A percentile compares a stretch with the other conserved stretches of the same genome.
phyloP scores from a whole-genome alignment of 2,329 filamentous ascomycete genomes.

The Penicillium sp. region DNA sequence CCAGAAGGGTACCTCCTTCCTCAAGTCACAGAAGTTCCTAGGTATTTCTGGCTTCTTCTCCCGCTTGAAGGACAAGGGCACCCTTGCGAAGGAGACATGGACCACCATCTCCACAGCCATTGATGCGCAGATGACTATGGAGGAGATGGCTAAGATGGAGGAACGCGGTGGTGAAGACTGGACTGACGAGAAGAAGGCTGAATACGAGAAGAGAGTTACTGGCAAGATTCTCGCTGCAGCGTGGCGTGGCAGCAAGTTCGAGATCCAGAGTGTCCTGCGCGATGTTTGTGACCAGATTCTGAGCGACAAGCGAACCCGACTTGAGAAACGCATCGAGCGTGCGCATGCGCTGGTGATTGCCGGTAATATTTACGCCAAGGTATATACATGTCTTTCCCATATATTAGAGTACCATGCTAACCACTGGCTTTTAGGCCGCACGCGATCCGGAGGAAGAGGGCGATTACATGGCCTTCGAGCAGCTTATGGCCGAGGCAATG shows the following conservation, averaged over 20 bases:
- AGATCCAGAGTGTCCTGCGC: constrained; percentile 92
- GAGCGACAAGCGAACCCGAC: constrained; percentile 71
- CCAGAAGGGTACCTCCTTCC: constrained; percentile 78
- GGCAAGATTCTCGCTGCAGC: constrained; percentile 97
- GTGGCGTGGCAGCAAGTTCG: constrained; percentile 94
- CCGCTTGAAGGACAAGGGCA: constrained; percentile 92
- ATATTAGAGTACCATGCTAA: constrained; percentile 11
- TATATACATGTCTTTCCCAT: constrained; percentile 42
- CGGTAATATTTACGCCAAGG: constrained; percentile 85
- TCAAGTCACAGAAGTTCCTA: constrained; percentile 95
- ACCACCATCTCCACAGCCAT: constrained; percentile 95
- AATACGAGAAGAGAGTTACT: constrained; percentile 93
- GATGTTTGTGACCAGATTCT: constrained; percentile 91
- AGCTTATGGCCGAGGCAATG: constrained; percentile 93
- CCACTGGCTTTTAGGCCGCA: constrained; percentile 60
- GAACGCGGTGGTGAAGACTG: constrained; percentile 93
- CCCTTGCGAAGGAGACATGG: constrained; percentile 96
- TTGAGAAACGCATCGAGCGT: constrained; percentile 83
- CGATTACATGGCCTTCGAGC: constrained; percentile 97
- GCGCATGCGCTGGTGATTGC: constrained; percentile 86
- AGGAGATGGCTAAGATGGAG: constrained; percentile 97
- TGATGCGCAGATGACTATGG: constrained; percentile 96
- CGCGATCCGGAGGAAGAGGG: constrained; percentile 94
- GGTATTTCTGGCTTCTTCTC: constrained; percentile 95
- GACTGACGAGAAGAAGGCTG: constrained; percentile 95